phyloP scores from a whole-genome alignment of 495 filamentous ascomycete species.

The Penicillium robsamsonii region DNA sequence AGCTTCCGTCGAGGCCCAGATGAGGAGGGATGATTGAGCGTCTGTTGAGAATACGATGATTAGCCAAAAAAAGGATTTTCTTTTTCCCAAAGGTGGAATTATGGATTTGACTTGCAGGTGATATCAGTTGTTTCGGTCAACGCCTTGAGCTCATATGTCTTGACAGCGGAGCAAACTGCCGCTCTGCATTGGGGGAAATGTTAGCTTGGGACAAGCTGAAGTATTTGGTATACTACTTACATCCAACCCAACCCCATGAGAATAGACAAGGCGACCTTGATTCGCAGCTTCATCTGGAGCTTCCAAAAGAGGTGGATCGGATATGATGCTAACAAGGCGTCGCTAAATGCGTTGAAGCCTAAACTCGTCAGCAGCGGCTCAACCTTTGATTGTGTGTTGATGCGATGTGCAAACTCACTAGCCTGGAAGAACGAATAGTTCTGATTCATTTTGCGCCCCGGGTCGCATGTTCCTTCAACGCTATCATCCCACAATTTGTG shows the following conservation, averaged over 20 bases:
- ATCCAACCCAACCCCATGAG: conserved; percentile 43
- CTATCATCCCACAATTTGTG: conserved; percentile 28
- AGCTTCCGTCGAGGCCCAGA: conserved; percentile 29
- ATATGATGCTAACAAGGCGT: conserved; percentile 33
- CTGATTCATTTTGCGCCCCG: conserved; percentile 23
- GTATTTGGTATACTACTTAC: conserved; percentile 21
- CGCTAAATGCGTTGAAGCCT: conserved; percentile 32
- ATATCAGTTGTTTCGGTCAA: conserved; percentile 21
- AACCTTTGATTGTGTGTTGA: neutral
- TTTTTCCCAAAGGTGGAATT: neutral
- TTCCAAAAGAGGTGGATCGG: conserved; percentile 35
- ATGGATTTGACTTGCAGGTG: conserved; percentile 10
- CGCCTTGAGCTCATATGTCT: conserved; percentile 24
- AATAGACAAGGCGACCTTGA: conserved; percentile 32
- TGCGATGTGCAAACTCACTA: conserved; percentile 14
- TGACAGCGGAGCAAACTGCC: conserved; percentile 24
- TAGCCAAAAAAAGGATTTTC: neutral
- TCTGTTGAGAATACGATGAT: conserved; percentile 4
- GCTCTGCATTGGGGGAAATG: conserved; percentile 12
- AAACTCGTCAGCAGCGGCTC: neutral
- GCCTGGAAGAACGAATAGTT: conserved; percentile 30
- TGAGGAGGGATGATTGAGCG: conserved; percentile 23
- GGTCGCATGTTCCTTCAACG: conserved; percentile 24
- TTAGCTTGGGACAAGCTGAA: neutral
- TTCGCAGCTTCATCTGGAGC: conserved; percentile 29